Base-by-base conservation (phyloP, 2,329 filamentous ascomycete genomes). In the Massarina eburnea region DNA sequence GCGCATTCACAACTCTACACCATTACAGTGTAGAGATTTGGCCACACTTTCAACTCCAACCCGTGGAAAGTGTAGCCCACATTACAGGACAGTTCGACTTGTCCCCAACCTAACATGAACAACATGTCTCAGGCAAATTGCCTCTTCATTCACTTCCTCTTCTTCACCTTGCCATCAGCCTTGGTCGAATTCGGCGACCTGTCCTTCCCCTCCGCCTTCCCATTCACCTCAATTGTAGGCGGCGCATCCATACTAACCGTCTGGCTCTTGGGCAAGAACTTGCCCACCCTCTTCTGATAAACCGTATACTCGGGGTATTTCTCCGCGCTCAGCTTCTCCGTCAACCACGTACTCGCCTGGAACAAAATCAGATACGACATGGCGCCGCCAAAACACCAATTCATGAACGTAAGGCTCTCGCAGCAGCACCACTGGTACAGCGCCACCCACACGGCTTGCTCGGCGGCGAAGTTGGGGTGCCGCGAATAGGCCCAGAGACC, bases 401-500 rank as follows among this genome's bases (percentile, higher is more conserved):
- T 92, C 66, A 85, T 85, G 33, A 85, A 76, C 1, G 78, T 83
- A 44, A 84, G 80, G 24, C 85, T 88, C 43, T 84, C 80, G 65
- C 83, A 86, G 70, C 88, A 92, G 55, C 81, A 83, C 94, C 92
- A 99, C 62, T 89, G 82, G 70, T 97, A 97, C 41, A 97, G 72
- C 8, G 84, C 75, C 43, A 95, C 78, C 94, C 94, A 99, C 59
- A 97, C 84, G 22, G 84, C 77, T 73, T 97, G 94, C 72, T 99
- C 94, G 4, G 89, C 89, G 4, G 88, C 83, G 64, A 97, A 99
- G 71, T 99, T 99, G 38, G 94, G 94, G 69, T 99, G 95, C 36
- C 94, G 82, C 58, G 87, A 92, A 75, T 85, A 91, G 1, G 84
- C 86, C 86, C 89, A 99, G 7, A 99, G 76, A 0, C 94, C 94